A percentile compares a stretch with the other conserved stretches of the same genome.
Evolutionary conservation across 2,329 filamentous ascomycete genomes (phyloP).

Genomic region (Arthrobotrys iridis): DNA sequence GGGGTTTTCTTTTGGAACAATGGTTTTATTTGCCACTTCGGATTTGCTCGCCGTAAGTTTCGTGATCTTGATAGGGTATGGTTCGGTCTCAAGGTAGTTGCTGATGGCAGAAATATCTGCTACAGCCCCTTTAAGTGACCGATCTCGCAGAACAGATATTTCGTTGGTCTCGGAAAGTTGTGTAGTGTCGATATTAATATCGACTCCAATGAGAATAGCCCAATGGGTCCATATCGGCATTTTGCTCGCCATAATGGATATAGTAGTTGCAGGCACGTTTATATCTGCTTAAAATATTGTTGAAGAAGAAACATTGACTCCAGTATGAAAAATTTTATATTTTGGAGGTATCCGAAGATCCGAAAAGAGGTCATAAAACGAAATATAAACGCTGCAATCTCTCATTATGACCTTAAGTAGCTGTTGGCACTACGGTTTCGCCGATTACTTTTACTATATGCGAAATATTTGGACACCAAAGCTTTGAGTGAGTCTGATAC

Average conservation of each 20-base stretch:
- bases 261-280: background rate
- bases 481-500: too few species aligned
- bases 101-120: background rate
- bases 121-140: background rate
- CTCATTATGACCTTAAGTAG: too few species aligned
- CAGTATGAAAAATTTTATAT: too few species aligned
- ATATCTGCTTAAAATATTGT: too few species aligned
- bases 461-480: too few species aligned
- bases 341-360: too few species aligned
- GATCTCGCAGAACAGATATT: background rate
- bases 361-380: too few species aligned
- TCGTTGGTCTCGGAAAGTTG: background rate
- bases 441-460: too few species aligned
- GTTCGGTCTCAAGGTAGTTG: background rate
- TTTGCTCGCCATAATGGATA: background rate
- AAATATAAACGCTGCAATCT: too few species aligned
- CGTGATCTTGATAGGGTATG: background rate
- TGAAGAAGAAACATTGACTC: too few species aligned
- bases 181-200: background rate
- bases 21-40: background rate
- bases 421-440: too few species aligned
- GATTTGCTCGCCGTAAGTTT: background rate
- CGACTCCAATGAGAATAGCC: background rate
- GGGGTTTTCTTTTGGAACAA: background rate
- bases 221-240: background rate